Conservation (phyloP, 169 alveolate genomes). For the Plasmodium knowlesi region DNA sequence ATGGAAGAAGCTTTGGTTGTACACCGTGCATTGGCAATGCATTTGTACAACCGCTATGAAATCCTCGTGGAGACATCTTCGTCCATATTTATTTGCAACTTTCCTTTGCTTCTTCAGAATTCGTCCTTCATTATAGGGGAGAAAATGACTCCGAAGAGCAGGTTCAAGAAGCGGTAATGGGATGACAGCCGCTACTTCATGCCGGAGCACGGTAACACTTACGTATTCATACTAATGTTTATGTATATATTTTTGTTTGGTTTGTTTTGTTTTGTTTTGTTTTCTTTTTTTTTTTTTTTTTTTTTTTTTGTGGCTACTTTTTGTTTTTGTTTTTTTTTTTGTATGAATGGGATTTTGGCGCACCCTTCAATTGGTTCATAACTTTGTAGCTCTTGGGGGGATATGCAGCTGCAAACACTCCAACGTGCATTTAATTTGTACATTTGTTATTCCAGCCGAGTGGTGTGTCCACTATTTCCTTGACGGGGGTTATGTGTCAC, state of each 20-base stretch:
- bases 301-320: neutral
- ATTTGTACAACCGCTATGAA: neutral
- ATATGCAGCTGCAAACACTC: neutral
- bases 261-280: neutral
- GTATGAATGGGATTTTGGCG: neutral
- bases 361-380: neutral
- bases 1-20: neutral
- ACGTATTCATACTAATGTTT: neutral
- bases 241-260: neutral
- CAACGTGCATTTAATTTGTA: neutral
- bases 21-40: neutral
- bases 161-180: slow-evolving; percentile 38
- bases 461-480: neutral
- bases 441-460: neutral
- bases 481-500: neutral
- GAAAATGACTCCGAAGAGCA: slow-evolving; percentile 26
- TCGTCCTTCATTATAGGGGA: slow-evolving; percentile 68
- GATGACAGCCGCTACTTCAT: neutral
- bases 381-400: neutral
- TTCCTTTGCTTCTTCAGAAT: slow-evolving; percentile 20
- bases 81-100: neutral
- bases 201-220: neutral
- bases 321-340: neutral
- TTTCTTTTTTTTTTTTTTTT: neutral
- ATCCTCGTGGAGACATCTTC: neutral